Conservation (phyloP, 129 eudicot genomes). For the Centaurea solstitialis region DNA sequence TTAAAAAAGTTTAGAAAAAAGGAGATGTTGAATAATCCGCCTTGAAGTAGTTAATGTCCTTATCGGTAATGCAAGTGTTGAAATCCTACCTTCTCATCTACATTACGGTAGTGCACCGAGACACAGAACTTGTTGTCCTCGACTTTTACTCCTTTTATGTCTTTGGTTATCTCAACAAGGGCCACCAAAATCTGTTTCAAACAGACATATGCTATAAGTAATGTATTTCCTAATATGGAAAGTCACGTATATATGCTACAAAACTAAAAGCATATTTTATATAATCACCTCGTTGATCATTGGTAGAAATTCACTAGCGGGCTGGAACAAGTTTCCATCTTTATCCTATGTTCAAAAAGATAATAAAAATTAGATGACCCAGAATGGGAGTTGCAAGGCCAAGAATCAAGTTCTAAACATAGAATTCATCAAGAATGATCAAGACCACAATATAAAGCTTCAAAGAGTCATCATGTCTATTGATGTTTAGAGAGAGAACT, state of each 20-base stretch:
- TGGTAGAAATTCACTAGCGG: constrained; percentile 85
- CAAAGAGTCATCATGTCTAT: too few relatives aligned
- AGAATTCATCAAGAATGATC: too few relatives aligned
- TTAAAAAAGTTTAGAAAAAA: too few relatives aligned
- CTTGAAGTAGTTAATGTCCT: constrained; percentile 3
- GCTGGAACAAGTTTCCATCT: constrained; percentile 75
- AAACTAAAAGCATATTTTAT: not conserved
- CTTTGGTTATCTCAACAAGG: constrained; percentile 67
- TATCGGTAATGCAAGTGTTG: not conserved
- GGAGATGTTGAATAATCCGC: not conserved
- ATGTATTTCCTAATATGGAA: not conserved
- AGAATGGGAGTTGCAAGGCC: not conserved
- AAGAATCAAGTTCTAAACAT: too few relatives aligned
- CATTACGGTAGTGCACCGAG: constrained; percentile 95
- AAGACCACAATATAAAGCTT: too few relatives aligned
- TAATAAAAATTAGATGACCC: constrained; percentile 10
- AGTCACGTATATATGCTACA: not conserved
- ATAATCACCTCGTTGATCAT: constrained; percentile 73
- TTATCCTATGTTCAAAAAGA: constrained; percentile 45
- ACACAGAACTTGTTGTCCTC: constrained; percentile 95
- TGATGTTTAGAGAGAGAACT: too few relatives aligned
- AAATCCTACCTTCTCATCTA: constrained; percentile 79
- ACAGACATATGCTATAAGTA: constrained; percentile 2
- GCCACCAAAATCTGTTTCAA: constrained; percentile 55
- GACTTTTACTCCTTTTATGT: constrained; percentile 71